Percentiles rank a stretch among this genome's conserved stretches.
Conservation (phyloP, 805 yeast species). For the Candida verbasci region DNA sequence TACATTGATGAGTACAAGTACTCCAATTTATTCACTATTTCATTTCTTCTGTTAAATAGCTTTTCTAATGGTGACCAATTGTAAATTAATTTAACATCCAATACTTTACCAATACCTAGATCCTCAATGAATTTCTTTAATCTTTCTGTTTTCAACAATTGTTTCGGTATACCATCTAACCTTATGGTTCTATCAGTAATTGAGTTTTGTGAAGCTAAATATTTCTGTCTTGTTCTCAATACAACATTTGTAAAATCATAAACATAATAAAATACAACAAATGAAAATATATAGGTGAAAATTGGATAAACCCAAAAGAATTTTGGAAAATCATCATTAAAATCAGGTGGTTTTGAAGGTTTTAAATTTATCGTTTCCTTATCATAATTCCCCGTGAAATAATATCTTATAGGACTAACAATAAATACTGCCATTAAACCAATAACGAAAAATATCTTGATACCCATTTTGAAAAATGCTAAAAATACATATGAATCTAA, state of each 20-base stretch:
- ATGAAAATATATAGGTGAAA: constrained; percentile 53
- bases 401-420: constrained; percentile 35
- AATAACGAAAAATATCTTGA: constrained; percentile 60
- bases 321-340: constrained; percentile 33
- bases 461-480: constrained; percentile 57
- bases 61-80: constrained; percentile 40
- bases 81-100: constrained; percentile 44
- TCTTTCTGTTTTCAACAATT: constrained; percentile 30
- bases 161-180: constrained; percentile 50
- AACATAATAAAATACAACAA: constrained; percentile 41
- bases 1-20: constrained; percentile 36
- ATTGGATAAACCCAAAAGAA: constrained; percentile 51
- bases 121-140: constrained; percentile 49
- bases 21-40: constrained; percentile 34
- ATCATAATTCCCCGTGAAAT: constrained; percentile 41
- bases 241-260: constrained; percentile 46
- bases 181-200: constrained; percentile 57
- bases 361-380: constrained; percentile 26
- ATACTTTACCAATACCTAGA: constrained; percentile 53
- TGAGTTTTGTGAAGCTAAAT: constrained; percentile 56
- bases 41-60: constrained; percentile 31
- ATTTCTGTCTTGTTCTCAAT: constrained; percentile 50
- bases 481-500: constrained; percentile 71
- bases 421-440: constrained; percentile 50
- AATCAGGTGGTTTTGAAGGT: constrained; percentile 18